Evolutionary conservation across 1,284 basidiomycete genomes (phyloP), one percentile per base, ranked within the genome.

Genomic region (Pseudozyma thailandica): DNA sequence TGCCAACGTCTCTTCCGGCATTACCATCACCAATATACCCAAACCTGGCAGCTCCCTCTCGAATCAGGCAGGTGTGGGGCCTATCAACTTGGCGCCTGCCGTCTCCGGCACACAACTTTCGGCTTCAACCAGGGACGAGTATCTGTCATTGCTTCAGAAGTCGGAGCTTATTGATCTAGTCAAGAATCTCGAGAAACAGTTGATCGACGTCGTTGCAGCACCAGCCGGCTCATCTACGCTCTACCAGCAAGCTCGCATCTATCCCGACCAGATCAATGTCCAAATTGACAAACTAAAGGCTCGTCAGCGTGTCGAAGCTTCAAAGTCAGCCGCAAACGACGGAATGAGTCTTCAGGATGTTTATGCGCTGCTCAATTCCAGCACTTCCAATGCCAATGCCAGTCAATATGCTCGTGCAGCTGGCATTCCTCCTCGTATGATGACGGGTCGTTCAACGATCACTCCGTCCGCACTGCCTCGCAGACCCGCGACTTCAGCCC

Each of bases 181-280:
- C 62, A 72, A 72, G 30, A 54, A 62, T 47, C 62, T 72, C 38
- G 69, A 72, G 25, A 66, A n/a, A n/a, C 69, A 72, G 31, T 62
- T 72, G n/a, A 33, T 49, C 37, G 58, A 65, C 16, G 39, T 66
- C 20, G 37, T 65, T 23, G 50, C 63, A 21, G 62, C 62, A 7
- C 69, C 69, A 8, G 28, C 37, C 16, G 69, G 69, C 33, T 45
- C 69, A 2, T 72, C 69, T 15, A 49, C 62, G 1, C 52, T 72
- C 45, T 72, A 72, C 35, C 53, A 52, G 25, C 69, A 72, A 28
- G 58, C 69, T 37, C 57, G 55, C 33, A 54, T 72, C 53, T 72
- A 72, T 48, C 69, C 69, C 21, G 44, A 54, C n/a, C 58, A 66
- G 15, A 65, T 72, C 20, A 44, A 65, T 31, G 31, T 42, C 4